Percentiles rank a stretch among this genome's conserved stretches.
Conservation (phyloP, 2,329 filamentous ascomycete species). For the Aspergillus texensis region DNA sequence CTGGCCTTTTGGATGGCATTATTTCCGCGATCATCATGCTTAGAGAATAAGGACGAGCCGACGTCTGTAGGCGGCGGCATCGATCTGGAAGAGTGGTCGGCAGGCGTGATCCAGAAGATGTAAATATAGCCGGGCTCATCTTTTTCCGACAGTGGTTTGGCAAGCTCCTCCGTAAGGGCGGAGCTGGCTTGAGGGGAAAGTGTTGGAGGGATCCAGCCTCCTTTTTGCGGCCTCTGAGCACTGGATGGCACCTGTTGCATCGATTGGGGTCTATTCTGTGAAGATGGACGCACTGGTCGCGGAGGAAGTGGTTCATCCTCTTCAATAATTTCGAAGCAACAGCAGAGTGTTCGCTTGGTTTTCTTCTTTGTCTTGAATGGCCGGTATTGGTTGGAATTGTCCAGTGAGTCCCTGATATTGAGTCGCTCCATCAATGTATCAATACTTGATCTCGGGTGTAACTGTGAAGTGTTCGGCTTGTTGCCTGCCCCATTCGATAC, state of each 20-base stretch:
- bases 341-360: slow-evolving; percentile 31
- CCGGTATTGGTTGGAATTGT: slow-evolving; percentile 13
- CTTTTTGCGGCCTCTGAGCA: slow-evolving; percentile 34
- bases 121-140: slow-evolving; percentile 94
- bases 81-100: slow-evolving; percentile 50
- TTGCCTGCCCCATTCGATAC: slow-evolving; percentile 34
- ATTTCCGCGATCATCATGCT: slow-evolving; percentile 35
- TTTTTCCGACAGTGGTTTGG: slow-evolving; percentile 69
- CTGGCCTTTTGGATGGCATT: slow-evolving; percentile 43
- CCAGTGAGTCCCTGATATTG: slow-evolving; percentile 55
- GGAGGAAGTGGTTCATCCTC: slow-evolving; percentile 30
- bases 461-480: slow-evolving; percentile 38
- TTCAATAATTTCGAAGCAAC: slow-evolving; percentile 38
- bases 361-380: slow-evolving; percentile 24
- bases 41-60: slow-evolving; percentile 62
- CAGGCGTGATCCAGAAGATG: slow-evolving; percentile 93
- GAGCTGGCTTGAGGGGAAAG: slow-evolving; percentile 70
- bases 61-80: slow-evolving; percentile 59
- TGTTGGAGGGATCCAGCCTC: slow-evolving; percentile 67
- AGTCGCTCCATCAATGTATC: slow-evolving; percentile 82
- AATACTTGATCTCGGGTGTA: slow-evolving; percentile 73
- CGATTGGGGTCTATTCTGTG: neutral
- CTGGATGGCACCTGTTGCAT: slow-evolving; percentile 16
- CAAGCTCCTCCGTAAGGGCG: slow-evolving; percentile 73
- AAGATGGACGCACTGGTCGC: slow-evolving; percentile 21